Conservation (phyloP, 352 stramenopile genomes). For the Saprolegnia diclina region DNA sequence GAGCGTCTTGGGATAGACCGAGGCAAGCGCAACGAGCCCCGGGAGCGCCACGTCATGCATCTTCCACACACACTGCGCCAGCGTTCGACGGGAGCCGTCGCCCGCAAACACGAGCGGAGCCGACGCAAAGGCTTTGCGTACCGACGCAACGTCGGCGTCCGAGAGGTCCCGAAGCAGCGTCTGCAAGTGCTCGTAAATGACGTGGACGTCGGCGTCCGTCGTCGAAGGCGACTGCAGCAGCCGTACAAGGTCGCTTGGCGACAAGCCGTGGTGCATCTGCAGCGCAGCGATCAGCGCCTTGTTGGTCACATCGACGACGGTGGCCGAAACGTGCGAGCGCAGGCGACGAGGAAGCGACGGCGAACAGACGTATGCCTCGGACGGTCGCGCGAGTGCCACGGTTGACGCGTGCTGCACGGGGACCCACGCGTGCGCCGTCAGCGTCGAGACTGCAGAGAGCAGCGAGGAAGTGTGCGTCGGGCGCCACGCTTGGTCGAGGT, state of each 20-base stretch:
- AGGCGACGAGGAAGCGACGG: not conserved
- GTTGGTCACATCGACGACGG: not conserved
- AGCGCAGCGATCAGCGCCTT: not conserved
- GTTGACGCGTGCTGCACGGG: not conserved
- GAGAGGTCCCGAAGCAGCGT: not conserved
- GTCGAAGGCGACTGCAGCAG: not conserved
- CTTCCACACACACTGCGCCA: constrained; percentile 17
- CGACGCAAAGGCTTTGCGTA: not conserved
- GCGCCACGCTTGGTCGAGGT: constrained; percentile 5
- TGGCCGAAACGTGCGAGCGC: not conserved
- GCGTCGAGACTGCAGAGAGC: not conserved
- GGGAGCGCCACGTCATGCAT: not conserved
- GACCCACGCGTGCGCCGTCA: not conserved
- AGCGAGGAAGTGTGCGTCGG: not conserved
- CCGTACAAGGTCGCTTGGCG: not conserved
- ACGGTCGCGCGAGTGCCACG: not conserved
- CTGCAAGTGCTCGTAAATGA: not conserved
- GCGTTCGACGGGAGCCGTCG: not conserved
- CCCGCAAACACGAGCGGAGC: not conserved
- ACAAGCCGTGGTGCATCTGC: not conserved
- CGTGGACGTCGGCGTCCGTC: not conserved
- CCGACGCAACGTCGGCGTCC: not conserved
- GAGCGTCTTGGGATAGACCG: constrained; percentile 11
- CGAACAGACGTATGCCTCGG: not conserved
- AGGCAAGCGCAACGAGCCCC: not conserved